Conservation (phyloP, 805 yeast species). For the Candida boleticola region DNA sequence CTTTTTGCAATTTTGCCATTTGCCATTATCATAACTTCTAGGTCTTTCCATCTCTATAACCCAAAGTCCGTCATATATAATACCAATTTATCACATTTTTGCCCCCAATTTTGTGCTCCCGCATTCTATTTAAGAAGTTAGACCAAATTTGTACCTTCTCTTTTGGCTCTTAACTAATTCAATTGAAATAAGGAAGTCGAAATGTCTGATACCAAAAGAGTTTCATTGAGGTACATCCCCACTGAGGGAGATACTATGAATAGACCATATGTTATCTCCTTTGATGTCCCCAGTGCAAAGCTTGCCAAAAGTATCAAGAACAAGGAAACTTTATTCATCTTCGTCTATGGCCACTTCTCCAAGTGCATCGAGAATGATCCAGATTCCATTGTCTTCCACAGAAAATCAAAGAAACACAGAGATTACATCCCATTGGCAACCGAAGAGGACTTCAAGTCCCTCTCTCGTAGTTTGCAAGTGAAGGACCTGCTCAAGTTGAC, state of each 20-base stretch:
- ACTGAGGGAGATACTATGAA: not conserved
- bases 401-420: conserved; percentile 49
- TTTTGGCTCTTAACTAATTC: too few species aligned
- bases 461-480: conserved; percentile 47
- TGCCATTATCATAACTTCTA: too few species aligned
- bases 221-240: not conserved
- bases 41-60: too few species aligned
- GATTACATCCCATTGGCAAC: conserved; percentile 38
- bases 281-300: not conserved
- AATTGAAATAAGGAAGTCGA: too few species aligned
- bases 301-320: conserved; percentile 7
- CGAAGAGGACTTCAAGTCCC: conserved; percentile 38
- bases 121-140: too few species aligned
- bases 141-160: too few species aligned
- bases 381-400: conserved; percentile 7
- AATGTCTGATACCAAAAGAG: conserved; percentile 1
- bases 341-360: conserved; percentile 1
- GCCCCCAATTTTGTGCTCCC: too few species aligned
- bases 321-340: conserved; percentile 12
- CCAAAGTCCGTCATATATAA: too few species aligned
- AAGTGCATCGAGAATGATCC: not conserved
- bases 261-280: not conserved
- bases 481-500: conserved; percentile 42
- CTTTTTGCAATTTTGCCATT: not conserved
- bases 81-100: too few species aligned